Base-by-base conservation (phyloP, 306 rosid species). In the Dalbergia cultrata region DNA sequence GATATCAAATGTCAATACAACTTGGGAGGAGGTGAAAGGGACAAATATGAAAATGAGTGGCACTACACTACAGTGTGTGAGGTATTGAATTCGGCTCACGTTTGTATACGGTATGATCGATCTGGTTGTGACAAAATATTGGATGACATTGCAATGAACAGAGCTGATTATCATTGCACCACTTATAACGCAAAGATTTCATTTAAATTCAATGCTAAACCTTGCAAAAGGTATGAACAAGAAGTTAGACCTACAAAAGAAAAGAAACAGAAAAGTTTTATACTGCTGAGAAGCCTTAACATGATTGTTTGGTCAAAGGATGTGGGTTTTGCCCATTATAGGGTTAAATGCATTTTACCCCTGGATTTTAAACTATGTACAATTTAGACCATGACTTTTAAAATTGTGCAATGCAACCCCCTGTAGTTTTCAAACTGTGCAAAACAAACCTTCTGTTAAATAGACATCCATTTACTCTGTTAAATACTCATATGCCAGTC, bases 251-350 rank as follows among this genome's bases (percentile, higher is more conserved):
- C 7, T 37, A 7, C 6, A 37, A 37, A 37, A 37, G 7, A 5
- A 37, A 5, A 35, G 6, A 35, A 37, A 5, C 7, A 5, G 41
- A 7, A 37, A 37, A 37, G 0, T 37, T 37, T 37, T 5, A 37
- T 37, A 0, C 1, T 5, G 41, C 41, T 4, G 7, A 37, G 41
- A 37, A 5, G 41, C 6, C 13, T 4, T 13, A 43, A 43, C 12
- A 43, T 43, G 47, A 43, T 9, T 43, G 47, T 11, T 43, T 12
- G 52, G 52, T 77, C 54, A 77, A 13, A 16, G 74, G 67, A 13
- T 53, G 81, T 53, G 74, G 67, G 9, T 4, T 77, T 33, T 37
- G 0, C 74, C 81, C 83, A 2, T n/a, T n/a, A n/a, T n/a, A n/a
- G n/a, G n/a, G n/a, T n/a, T n/a, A n/a, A n/a, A n/a, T n/a, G n/a